Conservation (phyloP, 176 grass and related monocot genomes). For the Otatea glauca region DNA sequence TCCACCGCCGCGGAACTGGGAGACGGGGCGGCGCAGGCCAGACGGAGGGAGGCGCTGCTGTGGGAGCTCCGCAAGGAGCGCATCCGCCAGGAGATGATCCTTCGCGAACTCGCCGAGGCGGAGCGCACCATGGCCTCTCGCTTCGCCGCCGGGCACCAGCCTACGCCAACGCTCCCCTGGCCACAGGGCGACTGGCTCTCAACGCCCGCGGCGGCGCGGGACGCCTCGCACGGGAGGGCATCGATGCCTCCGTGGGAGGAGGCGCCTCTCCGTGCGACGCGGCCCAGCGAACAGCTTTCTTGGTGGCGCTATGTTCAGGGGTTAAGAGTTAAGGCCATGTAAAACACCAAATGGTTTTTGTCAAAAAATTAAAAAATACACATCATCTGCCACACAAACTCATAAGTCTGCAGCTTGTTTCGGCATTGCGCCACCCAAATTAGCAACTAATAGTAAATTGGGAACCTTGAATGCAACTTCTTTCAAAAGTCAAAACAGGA, state of each 20-base stretch:
- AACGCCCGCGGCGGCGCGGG: not conserved
- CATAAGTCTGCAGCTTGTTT: no score
- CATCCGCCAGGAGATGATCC: slow-evolving; percentile 36
- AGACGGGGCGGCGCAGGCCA: not conserved
- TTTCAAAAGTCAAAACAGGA: no score
- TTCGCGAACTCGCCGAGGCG: slow-evolving; percentile 34
- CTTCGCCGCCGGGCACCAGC: not conserved
- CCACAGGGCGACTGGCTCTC: not conserved
- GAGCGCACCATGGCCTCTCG: slow-evolving; percentile 24
- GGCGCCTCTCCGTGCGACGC: not conserved
- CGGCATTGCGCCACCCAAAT: no score
- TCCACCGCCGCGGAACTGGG: not conserved
- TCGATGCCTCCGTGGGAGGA: slow-evolving; percentile 5
- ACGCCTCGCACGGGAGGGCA: not conserved
- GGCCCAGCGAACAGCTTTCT: not conserved
- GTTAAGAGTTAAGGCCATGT: no score
- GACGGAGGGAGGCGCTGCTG: slow-evolving; percentile 22
- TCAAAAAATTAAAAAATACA: no score
- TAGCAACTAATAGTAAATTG: no score
- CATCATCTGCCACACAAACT: no score
- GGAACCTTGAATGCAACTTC: no score
- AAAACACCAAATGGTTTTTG: no score
- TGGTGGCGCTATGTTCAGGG: no score
- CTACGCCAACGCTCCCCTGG: not conserved
- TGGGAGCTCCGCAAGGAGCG: slow-evolving; percentile 22